phyloP scores from a whole-genome alignment of 1,284 basidiomycete species.

The Kalmanozyma brasiliensis region DNA sequence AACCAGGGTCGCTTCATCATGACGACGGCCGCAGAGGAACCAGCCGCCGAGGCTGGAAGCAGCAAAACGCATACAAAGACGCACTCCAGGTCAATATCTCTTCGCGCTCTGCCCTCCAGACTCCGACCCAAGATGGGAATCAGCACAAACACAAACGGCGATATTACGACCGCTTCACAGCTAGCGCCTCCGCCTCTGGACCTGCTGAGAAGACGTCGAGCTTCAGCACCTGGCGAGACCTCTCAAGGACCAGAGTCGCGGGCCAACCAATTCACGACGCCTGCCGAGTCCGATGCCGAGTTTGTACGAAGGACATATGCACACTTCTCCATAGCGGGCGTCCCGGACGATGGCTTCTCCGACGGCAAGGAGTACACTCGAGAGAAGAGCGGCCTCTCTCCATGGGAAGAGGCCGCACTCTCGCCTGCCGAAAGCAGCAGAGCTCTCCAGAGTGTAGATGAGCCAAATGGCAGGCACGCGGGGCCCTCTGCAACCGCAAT shows the following conservation, averaged over 20 bases:
- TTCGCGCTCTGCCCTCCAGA: conserved; percentile 18
- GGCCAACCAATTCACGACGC: conserved; percentile 25
- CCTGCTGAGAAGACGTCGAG: conserved; percentile 22
- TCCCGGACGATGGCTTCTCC: conserved; percentile 57
- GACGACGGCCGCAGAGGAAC: background rate
- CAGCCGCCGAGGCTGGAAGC: background rate
- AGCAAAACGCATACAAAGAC: conserved; percentile 17
- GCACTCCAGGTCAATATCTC: conserved; percentile 18
- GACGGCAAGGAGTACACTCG: conserved; percentile 65
- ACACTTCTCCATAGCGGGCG: conserved; percentile 56
- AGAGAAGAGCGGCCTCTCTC: conserved; percentile 42
- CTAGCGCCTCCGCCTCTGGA: conserved; percentile 19
- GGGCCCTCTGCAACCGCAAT: background rate
- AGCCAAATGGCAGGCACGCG: background rate
- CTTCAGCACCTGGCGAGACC: conserved; percentile 39
- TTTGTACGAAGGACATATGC: conserved; percentile 61
- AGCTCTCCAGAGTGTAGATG: conserved; percentile 1
- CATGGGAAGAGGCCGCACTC: conserved; percentile 47
- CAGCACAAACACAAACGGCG: conserved; percentile 9
- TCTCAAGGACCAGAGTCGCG: conserved; percentile 16
- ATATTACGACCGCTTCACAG: conserved; percentile 3
- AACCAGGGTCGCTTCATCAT: background rate
- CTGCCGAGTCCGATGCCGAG: conserved; percentile 54
- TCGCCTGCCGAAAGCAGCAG: conserved; percentile 20
- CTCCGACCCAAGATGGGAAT: conserved; percentile 24